Conservation (phyloP, 1,139 yeast species). For the Lodderomyces parapsilosis region DNA sequence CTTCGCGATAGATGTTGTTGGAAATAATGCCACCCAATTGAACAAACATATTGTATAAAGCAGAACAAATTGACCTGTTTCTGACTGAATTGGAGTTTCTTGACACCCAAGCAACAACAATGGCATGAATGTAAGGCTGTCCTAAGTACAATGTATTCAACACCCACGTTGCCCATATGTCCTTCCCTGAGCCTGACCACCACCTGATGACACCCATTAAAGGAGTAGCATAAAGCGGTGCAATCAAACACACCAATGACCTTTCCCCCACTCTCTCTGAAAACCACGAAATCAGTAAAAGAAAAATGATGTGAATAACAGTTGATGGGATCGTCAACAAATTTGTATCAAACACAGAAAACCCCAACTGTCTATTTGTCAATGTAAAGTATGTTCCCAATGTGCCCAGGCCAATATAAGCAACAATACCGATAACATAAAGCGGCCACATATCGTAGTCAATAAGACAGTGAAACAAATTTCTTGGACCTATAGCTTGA, state of each 20-base stretch:
- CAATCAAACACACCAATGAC: slow-evolving; percentile 29
- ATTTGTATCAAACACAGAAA: slow-evolving; percentile 54
- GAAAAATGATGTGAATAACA: slow-evolving; percentile 19
- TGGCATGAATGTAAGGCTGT: slow-evolving; percentile 51
- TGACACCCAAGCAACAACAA: slow-evolving; percentile 61
- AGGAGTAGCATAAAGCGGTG: slow-evolving; percentile 41
- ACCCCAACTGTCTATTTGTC: slow-evolving; percentile 52
- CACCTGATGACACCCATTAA: slow-evolving; percentile 42
- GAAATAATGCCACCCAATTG: slow-evolving; percentile 55
- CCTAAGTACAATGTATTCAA: slow-evolving; percentile 48
- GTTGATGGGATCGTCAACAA: slow-evolving; percentile 48
- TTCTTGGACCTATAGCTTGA: slow-evolving; percentile 46
- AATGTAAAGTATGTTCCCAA: slow-evolving; percentile 18
- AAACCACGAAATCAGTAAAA: slow-evolving; percentile 38
- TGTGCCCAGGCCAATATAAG: slow-evolving; percentile 44
- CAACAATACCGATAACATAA: slow-evolving; percentile 49
- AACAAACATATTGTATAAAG: slow-evolving; percentile 60
- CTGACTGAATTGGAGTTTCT: slow-evolving; percentile 60
- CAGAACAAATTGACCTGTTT: slow-evolving; percentile 43
- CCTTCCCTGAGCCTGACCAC: slow-evolving; percentile 49
- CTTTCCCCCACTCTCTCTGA: slow-evolving; percentile 40
- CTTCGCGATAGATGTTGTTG: slow-evolving; percentile 53
- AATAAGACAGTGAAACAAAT: slow-evolving; percentile 36
- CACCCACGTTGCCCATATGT: slow-evolving; percentile 54
- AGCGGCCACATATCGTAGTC: slow-evolving; percentile 65